phyloP scores from a whole-genome alignment of 495 filamentous ascomycete genomes.

The Talaromyces ruber region DNA sequence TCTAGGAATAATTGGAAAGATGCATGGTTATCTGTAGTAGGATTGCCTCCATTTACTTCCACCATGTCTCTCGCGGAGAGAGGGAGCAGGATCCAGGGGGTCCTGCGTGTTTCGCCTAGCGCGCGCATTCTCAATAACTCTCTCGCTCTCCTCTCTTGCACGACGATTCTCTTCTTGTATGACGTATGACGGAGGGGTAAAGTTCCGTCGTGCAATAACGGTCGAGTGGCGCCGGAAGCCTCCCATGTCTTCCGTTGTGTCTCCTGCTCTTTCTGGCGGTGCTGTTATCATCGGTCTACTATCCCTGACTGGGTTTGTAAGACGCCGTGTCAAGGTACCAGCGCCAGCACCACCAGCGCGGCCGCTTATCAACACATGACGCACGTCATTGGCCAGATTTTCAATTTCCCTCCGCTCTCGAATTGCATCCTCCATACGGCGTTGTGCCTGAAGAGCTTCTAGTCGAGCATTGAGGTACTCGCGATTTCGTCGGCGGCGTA shows the following conservation, averaged over 20 bases:
- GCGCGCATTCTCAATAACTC: background rate
- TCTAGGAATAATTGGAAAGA: background rate
- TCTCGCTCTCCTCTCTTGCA: background rate
- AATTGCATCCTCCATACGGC: background rate
- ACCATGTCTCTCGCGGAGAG: background rate
- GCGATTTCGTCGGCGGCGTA: background rate
- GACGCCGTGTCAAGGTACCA: background rate
- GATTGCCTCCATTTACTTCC: background rate
- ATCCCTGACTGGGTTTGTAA: background rate
- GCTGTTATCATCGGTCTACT: background rate
- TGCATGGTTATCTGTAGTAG: constrained; percentile 6
- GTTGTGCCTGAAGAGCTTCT: background rate
- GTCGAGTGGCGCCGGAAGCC: background rate
- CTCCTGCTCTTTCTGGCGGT: background rate
- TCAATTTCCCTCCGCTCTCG: background rate
- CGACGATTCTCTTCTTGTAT: background rate
- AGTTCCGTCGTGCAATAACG: background rate
- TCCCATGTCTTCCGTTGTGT: background rate
- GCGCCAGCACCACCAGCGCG: background rate
- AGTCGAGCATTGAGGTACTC: background rate
- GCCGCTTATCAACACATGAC: background rate
- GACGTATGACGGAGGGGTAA: background rate
- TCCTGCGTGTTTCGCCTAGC: background rate
- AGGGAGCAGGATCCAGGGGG: background rate
- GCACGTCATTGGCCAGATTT: background rate